Evolutionary conservation across 306 rosid genomes (phyloP), one percentile per base, ranked within the genome.

Genomic region (Cicer bijugum): DNA sequence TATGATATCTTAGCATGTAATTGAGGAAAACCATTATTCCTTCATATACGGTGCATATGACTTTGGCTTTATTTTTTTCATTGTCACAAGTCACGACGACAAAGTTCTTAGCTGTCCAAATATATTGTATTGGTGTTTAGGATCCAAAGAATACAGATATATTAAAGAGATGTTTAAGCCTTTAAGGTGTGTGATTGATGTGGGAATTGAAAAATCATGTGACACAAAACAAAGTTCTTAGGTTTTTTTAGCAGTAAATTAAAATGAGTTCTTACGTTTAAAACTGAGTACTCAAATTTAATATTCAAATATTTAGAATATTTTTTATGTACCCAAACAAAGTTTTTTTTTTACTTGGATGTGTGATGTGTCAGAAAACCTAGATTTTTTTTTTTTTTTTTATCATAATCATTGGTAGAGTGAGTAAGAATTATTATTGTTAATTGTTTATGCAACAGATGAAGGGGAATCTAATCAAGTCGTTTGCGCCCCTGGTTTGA

Each of bases 81-180:
- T 46, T 15, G 7, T 48, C 64, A 80, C 77, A 57, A 60, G 57
- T 61, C 84, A 80, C 73, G 15, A 14, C 73, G 40, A 45, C 73
- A 61, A 61, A 42, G 77, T 37, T 44, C 73, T 75, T 75, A 80
- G 80, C 73, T 75, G 80, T 75, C 76, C 12, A 69, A 17, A 80
- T 75, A 80, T 61, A 28, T 28, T 28, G 35, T 69, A 69, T 17
- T 51, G 51, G 38, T 46, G 64, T 35, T 40, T 50, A 42, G 6
- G 10, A 28, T 28, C 35, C 5, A 12, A 12, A 37, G 65, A 59
- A 62, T 39, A 37, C 14, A 28, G 37, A 6, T 6, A 10, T 20
- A 20, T 57, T 9, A 10, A 57, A 12, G 65, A 58, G 42, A 35
- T 61, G 6, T 50, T 61, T 15, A n/a, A 43, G 37, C 48, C 4